Evolutionary conservation across 768 basidiomycete species (phyloP).

Genomic region (Leccinum longicurvipes): DNA sequence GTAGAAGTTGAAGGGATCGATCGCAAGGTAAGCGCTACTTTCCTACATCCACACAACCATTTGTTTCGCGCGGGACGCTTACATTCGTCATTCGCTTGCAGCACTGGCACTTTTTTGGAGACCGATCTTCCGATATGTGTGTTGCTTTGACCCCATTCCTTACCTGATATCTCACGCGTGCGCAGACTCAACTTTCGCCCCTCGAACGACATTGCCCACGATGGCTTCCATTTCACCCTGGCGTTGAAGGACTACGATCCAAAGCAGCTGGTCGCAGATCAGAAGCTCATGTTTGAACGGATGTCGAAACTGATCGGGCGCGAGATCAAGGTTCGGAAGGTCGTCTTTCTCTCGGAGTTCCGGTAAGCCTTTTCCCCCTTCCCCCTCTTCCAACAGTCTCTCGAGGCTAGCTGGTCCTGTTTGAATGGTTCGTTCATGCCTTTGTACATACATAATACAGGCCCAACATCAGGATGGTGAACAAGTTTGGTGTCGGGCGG

Average conservation of each 20-base stretch:
- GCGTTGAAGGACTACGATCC: conserved; percentile 6
- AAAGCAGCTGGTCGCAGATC: conserved; percentile 14
- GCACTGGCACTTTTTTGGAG: conserved; percentile 25
- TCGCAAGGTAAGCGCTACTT: conserved; percentile 17
- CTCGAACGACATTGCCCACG: conserved; percentile 17
- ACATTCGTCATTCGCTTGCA: background rate
- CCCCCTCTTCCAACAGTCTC: background rate
- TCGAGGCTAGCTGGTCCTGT: too few relatives aligned
- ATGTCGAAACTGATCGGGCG: conserved; percentile 28
- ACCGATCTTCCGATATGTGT: conserved; percentile 4
- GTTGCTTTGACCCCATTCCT: background rate
- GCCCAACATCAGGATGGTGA: conserved; percentile 47
- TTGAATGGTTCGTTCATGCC: background rate
- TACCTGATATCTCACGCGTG: background rate
- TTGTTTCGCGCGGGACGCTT: background rate
- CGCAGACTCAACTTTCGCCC: conserved; percentile 11
- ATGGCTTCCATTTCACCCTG: conserved; percentile 20
- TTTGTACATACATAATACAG: conserved; percentile 19
- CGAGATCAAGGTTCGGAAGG: conserved; percentile 32
- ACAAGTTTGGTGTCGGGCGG: conserved; percentile 40
- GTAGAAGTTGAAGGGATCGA: conserved; percentile 29
- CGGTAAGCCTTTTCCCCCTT: conserved; percentile 16
- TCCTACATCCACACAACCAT: background rate
- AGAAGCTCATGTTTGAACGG: conserved; percentile 27
- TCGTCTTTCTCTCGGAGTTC: conserved; percentile 26